Evolutionary conservation across 148 eudicot genomes (phyloP).

Genomic region (Persicaria maculosa): DNA sequence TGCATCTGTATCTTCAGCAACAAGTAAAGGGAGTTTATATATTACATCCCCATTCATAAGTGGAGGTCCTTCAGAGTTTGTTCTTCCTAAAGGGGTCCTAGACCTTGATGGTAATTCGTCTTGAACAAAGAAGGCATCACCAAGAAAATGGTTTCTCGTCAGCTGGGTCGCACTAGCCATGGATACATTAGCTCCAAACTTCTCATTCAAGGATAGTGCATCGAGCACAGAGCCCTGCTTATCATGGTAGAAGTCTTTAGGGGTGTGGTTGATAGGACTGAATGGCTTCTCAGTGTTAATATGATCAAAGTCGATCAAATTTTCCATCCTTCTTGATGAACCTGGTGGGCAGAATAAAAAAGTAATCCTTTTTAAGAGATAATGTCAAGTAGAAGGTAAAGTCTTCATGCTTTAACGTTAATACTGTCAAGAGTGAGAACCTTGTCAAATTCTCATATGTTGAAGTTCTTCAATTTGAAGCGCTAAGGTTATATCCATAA

Average conservation of each 20-base stretch:
- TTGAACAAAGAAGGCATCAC: neutral
- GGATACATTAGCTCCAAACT: constrained; percentile 3
- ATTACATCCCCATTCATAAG: neutral
- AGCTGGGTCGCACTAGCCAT: neutral
- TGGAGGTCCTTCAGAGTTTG: neutral
- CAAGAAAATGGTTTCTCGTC: neutral
- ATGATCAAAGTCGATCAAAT: constrained; percentile 4
- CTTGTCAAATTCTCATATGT: neutral
- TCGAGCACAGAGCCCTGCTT: neutral
- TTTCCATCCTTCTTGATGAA: constrained; percentile 10
- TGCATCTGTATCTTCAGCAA: neutral
- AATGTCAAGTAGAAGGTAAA: neutral
- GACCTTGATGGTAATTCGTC: neutral
- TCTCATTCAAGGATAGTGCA: neutral
- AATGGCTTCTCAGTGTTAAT: neutral
- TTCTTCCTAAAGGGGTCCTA: neutral
- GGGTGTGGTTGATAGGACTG: neutral
- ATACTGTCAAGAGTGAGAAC: neutral
- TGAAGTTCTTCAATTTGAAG: neutral
- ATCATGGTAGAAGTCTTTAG: constrained; percentile 1
- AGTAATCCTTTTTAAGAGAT: neutral
- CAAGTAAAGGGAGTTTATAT: constrained; percentile 7
- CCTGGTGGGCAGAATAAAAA: neutral
- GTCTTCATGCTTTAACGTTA: neutral
- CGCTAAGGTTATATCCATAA: neutral